These are phyloP conservation scores for Paracamarosporium sp. DNA, from an alignment of 2,329 filamentous ascomycete species.

Conservation along the genomic window DNA sequence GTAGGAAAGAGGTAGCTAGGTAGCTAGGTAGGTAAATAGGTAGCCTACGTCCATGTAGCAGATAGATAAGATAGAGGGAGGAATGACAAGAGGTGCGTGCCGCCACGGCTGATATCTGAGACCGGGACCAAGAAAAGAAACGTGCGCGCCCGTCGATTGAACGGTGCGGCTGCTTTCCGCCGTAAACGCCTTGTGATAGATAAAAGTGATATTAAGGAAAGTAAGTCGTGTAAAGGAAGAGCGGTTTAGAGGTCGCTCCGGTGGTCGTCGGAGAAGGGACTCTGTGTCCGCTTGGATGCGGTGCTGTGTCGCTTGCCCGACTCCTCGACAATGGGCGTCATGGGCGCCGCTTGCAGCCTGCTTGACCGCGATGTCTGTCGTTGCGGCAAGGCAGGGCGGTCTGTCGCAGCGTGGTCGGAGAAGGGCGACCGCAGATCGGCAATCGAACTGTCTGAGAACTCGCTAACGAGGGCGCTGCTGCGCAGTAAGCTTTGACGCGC, in stretches of 20 bases:
- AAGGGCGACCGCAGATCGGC: constrained; percentile 43
- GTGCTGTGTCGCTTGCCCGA: constrained; percentile 45
- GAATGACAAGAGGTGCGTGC: constrained; percentile 4
- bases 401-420: constrained; percentile 35
- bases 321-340: constrained; percentile 57
- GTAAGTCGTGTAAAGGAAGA: background rate
- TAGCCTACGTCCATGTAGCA: too few relatives aligned
- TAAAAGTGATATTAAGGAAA: constrained; percentile 5
- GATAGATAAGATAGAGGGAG: background rate
- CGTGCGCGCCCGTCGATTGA: constrained; percentile 14
- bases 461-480: constrained; percentile 36
- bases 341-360: constrained; percentile 36
- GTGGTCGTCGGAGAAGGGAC: constrained; percentile 44
- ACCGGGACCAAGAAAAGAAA: constrained; percentile 5
- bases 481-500: constrained; percentile 39
- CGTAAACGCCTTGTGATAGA: constrained; percentile 16
- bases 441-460: constrained; percentile 46
- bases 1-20: background rate
- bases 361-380: constrained; percentile 39
- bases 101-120: constrained; percentile 15
- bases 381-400: constrained; percentile 34
- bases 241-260: constrained; percentile 30
- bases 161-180: constrained; percentile 16
- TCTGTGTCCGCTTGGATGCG: constrained; percentile 38
- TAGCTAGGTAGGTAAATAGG: background rate